Evolutionary conservation across 768 basidiomycete genomes (phyloP).

Genomic region (Russula olivacea): DNA sequence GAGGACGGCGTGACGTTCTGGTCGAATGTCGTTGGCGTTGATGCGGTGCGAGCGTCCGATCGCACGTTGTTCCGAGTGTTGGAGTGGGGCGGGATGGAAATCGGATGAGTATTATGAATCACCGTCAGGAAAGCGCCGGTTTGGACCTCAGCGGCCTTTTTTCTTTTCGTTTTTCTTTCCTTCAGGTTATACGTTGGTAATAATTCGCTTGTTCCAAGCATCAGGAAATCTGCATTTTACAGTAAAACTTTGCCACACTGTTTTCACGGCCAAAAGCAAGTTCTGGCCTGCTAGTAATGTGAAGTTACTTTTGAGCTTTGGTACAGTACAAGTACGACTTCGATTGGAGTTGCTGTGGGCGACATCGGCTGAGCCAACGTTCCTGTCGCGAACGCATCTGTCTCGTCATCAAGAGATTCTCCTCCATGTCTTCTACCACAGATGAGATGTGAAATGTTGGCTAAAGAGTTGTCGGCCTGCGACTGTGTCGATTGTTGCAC

Average conservation of each 20-base stretch:
- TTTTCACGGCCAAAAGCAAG: background rate
- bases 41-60: slow-evolving; percentile 29
- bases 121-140: background rate
- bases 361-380: too few species aligned
- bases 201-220: background rate
- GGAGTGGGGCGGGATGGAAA: slow-evolving; percentile 39
- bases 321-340: too few species aligned
- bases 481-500: too few species aligned
- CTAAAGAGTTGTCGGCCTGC: too few species aligned
- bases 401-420: too few species aligned
- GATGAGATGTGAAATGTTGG: too few species aligned
- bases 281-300: background rate
- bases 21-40: slow-evolving; percentile 35
- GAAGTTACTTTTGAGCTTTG: too few species aligned
- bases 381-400: too few species aligned
- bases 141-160: too few species aligned
- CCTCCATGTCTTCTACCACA: too few species aligned
- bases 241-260: background rate
- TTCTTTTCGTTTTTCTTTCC: background rate
- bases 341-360: too few species aligned
- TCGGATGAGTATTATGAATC: background rate
- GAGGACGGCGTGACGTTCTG: slow-evolving; percentile 29
- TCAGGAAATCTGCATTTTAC: background rate
- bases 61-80: slow-evolving; percentile 35
- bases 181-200: background rate